Conservation (phyloP, 495 filamentous ascomycete species). For the Penicillium lagena region DNA sequence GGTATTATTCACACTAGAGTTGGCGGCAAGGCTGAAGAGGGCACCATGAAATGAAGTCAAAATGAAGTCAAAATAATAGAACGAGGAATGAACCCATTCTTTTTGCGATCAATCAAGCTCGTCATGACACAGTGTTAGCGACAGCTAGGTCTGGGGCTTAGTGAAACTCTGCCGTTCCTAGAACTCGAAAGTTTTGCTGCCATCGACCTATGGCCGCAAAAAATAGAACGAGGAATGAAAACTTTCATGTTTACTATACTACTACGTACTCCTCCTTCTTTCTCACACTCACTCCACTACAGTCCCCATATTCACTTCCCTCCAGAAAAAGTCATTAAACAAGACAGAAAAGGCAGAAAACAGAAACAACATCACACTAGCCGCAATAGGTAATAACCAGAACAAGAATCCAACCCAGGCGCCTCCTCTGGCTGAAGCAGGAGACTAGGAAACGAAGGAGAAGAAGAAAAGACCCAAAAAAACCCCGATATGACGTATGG, state of each 20-base stretch:
- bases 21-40: slow-evolving; percentile 42
- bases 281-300: slow-evolving; percentile 4
- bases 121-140: too few species aligned
- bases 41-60: neutral
- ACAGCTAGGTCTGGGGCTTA: too few species aligned
- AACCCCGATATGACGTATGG: slow-evolving; percentile 14
- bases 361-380: neutral
- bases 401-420: slow-evolving; percentile 12
- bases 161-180: too few species aligned
- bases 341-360: neutral
- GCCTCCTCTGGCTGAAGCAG: slow-evolving; percentile 20
- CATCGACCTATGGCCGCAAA: neutral
- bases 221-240: neutral
- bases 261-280: neutral
- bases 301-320: neutral
- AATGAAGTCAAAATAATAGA: neutral
- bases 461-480: slow-evolving; percentile 1
- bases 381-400: neutral
- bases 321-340: slow-evolving; percentile 7
- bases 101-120: too few species aligned
- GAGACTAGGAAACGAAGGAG: slow-evolving; percentile 18
- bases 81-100: neutral
- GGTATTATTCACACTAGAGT: slow-evolving; percentile 82
- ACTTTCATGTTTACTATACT: slow-evolving; percentile 4
- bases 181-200: too few species aligned